phyloP scores from a whole-genome alignment of 2,329 filamentous ascomycete species.

The Pseudonectria buxi region DNA sequence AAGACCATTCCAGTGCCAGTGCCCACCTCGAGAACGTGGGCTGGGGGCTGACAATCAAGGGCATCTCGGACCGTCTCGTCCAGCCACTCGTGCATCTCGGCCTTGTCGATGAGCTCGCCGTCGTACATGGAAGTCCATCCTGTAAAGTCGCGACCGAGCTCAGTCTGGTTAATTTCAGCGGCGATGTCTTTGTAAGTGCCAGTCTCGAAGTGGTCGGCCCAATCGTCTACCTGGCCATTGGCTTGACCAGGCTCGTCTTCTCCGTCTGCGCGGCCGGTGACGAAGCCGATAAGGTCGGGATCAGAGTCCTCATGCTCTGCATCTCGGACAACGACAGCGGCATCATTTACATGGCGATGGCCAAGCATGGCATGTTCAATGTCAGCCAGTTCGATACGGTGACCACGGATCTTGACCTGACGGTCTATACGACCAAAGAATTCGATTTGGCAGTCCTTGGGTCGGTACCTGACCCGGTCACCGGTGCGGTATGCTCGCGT shows the following conservation, averaged over 20 bases:
- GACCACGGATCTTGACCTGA: constrained; percentile 8
- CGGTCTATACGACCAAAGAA: constrained; percentile 6
- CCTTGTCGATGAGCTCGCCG: constrained; percentile 6
- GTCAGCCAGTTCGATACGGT: constrained; percentile 12
- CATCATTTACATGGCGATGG: not conserved
- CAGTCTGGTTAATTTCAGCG: not conserved
- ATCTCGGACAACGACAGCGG: not conserved
- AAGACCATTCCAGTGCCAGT: constrained; percentile 14
- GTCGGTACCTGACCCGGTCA: constrained; percentile 5
- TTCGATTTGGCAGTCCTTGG: constrained; percentile 3
- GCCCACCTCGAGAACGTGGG: constrained; percentile 10
- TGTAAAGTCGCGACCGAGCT: constrained; percentile 6
- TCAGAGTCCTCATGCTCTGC: not conserved
- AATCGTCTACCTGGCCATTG: not conserved
- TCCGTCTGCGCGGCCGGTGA: not conserved
- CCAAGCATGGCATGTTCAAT: constrained; percentile 5
- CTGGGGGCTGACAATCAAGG: not conserved
- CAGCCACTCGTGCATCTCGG: constrained; percentile 15
- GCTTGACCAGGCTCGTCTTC: too few relatives aligned
- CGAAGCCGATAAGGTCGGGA: not conserved
- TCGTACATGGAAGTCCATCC: constrained; percentile 15
- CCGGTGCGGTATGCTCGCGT: constrained; percentile 7
- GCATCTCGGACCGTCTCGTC: constrained; percentile 9
- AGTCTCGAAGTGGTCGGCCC: constrained; percentile 4
- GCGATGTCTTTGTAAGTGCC: constrained; percentile 2